Evolutionary conservation across 176 grass and related monocot species (phyloP), one percentile per base, ranked within the genome.

Genomic region (Bromus sterilis): DNA sequence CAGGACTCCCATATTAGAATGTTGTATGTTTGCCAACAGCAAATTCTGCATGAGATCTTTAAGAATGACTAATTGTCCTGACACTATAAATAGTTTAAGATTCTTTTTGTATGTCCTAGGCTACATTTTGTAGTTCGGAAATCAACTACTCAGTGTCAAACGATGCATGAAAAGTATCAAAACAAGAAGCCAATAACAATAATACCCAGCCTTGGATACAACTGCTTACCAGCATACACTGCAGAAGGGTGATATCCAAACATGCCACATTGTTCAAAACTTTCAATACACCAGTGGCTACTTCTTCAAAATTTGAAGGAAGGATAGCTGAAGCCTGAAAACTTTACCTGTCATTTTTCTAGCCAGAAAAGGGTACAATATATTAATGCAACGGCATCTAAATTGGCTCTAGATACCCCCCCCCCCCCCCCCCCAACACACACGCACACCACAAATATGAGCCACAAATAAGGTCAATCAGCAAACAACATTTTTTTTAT

Each of bases 251-350:
- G 70, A 95, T 90, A 86, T 99, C 91, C 80, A 95, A 91, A 32
- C 84, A 82, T 46, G 93, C 93, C 82, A 93, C 61, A 83, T 99
- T 99, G 85, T 99, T 99, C 84, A 99, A 74, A 93, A 99, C 87
- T 84, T 99, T 99, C 78, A 99, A 84, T 66, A 99, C 93, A 37
- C 96, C 87, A 88, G 93, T 99, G 70, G 96, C 91, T 31, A 95
- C 96, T 91, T 93, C 96, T 91, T 99, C 96, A 91, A 99, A 99
- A 91, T 99, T 99, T 78, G 96, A 99, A 66, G 96, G 96, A 85
- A 99, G 96, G 74, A 99, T 86, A 16, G 82, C 76, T 10, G 78
- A 89, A 80, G 86, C 89, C 96, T 99, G 87, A 91, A 86, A 87
- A 51, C 11, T 46, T 33, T 35, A 82, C 51, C 44, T 59, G 49